These are phyloP conservation scores for Neophaeococcomyces mojaviensis DNA, from an alignment of 2,329 filamentous ascomycete genomes.

Conservation along the genomic window DNA sequence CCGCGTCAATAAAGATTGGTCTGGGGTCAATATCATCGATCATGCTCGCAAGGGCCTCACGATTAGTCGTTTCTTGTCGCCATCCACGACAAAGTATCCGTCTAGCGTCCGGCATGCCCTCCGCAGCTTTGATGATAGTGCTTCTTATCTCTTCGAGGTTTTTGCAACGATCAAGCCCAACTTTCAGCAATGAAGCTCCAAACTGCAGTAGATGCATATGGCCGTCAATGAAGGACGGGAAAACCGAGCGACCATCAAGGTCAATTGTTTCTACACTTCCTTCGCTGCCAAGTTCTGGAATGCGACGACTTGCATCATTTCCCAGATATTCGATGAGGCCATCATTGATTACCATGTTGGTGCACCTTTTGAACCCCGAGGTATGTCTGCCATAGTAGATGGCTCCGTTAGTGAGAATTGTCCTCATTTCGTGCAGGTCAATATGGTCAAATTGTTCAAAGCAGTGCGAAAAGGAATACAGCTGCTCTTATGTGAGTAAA, in stretches of 20 bases:
- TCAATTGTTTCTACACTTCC: conserved; percentile 1
- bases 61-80: conserved; percentile 40
- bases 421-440: conserved; percentile 1
- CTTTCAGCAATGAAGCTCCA: conserved; percentile 39
- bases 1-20: conserved; percentile 43
- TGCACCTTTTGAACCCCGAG: not conserved
- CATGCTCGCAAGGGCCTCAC: conserved; percentile 38
- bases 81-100: conserved; percentile 41
- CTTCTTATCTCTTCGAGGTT: conserved; percentile 36
- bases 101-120: conserved; percentile 30
- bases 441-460: too few species aligned
- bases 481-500: too few species aligned
- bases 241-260: conserved; percentile 25
- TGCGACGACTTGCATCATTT: not conserved
- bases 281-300: conserved; percentile 16
- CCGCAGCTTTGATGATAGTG: conserved; percentile 33
- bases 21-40: conserved; percentile 42
- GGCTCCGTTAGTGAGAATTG: not conserved
- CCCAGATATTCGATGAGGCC: conserved; percentile 1
- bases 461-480: too few species aligned
- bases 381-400: not conserved
- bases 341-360: conserved; percentile 1
- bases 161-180: conserved; percentile 35
- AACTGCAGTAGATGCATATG: conserved; percentile 43
- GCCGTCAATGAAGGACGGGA: conserved; percentile 43